A percentile compares a stretch with the other conserved stretches of the same genome.
Conservation (phyloP, 1,284 basidiomycete genomes). For the Ustilago shanxiensis region DNA sequence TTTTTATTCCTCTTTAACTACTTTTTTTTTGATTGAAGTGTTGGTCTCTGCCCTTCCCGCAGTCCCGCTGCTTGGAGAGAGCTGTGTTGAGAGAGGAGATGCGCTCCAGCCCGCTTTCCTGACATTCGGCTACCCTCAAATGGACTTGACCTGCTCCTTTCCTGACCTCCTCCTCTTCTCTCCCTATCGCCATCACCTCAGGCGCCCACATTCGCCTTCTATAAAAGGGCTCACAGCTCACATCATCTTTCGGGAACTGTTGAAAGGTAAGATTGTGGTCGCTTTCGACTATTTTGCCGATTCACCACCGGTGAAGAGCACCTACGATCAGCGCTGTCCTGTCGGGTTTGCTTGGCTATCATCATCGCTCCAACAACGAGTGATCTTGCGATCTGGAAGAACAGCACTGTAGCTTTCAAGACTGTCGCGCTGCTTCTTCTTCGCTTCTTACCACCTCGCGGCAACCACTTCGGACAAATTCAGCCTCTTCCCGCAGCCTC, state of each 20-base stretch:
- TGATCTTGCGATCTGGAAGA: background rate
- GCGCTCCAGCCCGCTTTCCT: conserved; percentile 7
- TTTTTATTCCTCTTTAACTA: background rate
- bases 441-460: background rate
- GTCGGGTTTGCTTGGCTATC: background rate
- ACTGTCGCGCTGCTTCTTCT: background rate
- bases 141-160: conserved; percentile 6
- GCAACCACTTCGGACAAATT: background rate
- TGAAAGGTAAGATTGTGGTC: background rate
- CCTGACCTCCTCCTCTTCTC: background rate
- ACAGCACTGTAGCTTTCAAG: background rate
- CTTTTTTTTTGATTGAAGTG: too few species aligned
- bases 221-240: conserved; percentile 2
- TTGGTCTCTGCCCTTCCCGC: conserved; percentile 5
- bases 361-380: background rate
- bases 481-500: background rate
- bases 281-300: background rate
- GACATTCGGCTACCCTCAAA: conserved; percentile 5
- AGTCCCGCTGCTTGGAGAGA: conserved; percentile 9
- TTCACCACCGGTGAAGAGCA: background rate
- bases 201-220: background rate
- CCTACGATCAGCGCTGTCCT: background rate
- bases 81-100: background rate
- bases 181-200: conserved; percentile 4
- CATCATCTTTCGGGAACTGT: background rate